A percentile compares a stretch with the other conserved stretches of the same genome.
phyloP scores from a whole-genome alignment of 345 rosid species.

The Acer yangbiense region DNA sequence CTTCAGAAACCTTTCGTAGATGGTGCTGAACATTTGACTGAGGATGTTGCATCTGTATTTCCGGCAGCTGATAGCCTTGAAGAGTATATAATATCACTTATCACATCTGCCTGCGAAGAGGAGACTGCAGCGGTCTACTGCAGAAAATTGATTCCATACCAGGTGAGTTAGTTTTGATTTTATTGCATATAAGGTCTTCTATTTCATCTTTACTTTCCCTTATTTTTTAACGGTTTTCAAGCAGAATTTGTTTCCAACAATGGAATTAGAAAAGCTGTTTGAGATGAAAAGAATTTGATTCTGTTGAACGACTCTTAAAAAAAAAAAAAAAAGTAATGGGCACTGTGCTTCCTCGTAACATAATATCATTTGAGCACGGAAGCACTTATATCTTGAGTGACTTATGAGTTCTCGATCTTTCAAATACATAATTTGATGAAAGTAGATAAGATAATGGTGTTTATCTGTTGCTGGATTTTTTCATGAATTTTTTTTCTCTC shows the following conservation, averaged over 20 bases:
- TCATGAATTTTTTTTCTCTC: neutral
- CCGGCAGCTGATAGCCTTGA: constrained; percentile 93
- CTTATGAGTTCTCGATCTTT: neutral
- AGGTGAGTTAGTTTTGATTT: constrained; percentile 49
- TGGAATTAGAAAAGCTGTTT: neutral
- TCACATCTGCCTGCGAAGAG: constrained; percentile 60
- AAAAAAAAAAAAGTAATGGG: neutral
- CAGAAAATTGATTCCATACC: constrained; percentile 72
- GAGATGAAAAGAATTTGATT: neutral
- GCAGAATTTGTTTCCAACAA: constrained; percentile 9
- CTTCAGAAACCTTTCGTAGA: constrained; percentile 95
- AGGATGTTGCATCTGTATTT: constrained; percentile 88
- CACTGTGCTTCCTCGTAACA: neutral
- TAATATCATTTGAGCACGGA: neutral
- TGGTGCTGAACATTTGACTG: constrained; percentile 83
- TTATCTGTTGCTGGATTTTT: neutral
- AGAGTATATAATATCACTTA: constrained; percentile 68
- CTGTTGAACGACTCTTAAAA: neutral
- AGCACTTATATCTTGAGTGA: neutral
- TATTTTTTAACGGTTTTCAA: neutral
- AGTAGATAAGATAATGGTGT: neutral
- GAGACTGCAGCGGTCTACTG: constrained; percentile 60
- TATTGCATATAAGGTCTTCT: neutral
- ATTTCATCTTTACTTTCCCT: neutral
- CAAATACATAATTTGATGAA: neutral